Base-by-base conservation (phyloP, 129 eudicot genomes). In the Solidago caesia region DNA sequence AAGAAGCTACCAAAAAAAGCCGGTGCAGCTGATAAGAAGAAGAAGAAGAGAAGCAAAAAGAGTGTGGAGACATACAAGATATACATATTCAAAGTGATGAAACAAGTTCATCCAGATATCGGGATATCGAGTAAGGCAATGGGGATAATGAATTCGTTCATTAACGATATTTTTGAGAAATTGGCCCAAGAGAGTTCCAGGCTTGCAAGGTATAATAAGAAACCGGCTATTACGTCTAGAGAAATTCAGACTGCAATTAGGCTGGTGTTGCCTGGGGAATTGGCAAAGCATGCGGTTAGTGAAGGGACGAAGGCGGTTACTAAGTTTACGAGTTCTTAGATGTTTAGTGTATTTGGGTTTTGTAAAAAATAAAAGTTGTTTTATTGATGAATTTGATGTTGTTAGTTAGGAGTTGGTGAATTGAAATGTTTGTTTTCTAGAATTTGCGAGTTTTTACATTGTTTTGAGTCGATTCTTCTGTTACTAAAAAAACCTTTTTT, bases 241-340 rank as follows among this genome's bases (percentile, higher is more conserved):
- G 77, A 73, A 42, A 75, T 75, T 9, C 68, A 73, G 67, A 73
- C 68, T 59, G 68, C 68, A 10, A 57, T 75, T 49, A 62, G 78
- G 29, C 42, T 74, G 15, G 78, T 74, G 52, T 75, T 75, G 72
- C 79, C 79, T 0, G 72, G 79, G 6, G 79, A 75, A 60, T 43
- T 75, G 16, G 52, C 79, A 11, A 75, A 75, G 72, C 79, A 75
- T n/a, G 79, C 79, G 5, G 79, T 75, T 51, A 64, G 72, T 2
- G 79, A 75, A 43, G 79, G 79, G 3, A 75, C 79, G 15, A 75
- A 75, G 44, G 79, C 79, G 3, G 72, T 75, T 51, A 75, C 79
- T 39, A 64, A 75, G 51, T 59, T 75, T 58, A 75, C 61, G 41
- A 46, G 56, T 2, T 41, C 75, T 48, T 64, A 47, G 74, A 61